Evolutionary conservation across 2,329 filamentous ascomycete genomes (phyloP).

Genomic region (Scedosporium minutisporum): DNA sequence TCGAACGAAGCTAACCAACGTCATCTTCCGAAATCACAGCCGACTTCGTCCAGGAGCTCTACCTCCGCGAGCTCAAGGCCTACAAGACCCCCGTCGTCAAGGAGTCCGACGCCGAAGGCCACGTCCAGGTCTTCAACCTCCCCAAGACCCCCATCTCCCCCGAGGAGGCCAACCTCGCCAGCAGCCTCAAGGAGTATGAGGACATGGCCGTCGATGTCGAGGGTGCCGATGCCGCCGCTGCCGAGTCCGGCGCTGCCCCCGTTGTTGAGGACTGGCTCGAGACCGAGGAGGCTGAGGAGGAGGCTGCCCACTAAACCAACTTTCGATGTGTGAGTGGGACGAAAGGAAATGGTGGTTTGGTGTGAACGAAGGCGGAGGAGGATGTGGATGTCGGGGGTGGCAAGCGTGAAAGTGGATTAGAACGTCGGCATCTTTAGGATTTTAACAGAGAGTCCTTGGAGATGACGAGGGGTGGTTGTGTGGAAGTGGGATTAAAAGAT

Average conservation of each 20-base stretch:
- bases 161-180: slow-evolving; percentile 88
- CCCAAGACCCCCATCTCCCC: slow-evolving; percentile 79
- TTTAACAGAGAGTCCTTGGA: neutral
- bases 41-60: slow-evolving; percentile 96
- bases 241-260: slow-evolving; percentile 43
- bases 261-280: slow-evolving; percentile 69
- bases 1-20: neutral
- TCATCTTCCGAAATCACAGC: slow-evolving; percentile 41
- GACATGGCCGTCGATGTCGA: slow-evolving; percentile 88
- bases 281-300: slow-evolving; percentile 58
- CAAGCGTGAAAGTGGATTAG: neutral
- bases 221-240: slow-evolving; percentile 61
- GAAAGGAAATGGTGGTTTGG: neutral
- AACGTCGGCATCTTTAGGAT: neutral
- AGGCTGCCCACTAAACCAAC: slow-evolving; percentile 34
- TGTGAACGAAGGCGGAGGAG: neutral
- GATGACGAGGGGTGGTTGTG: no score
- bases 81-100: slow-evolving; percentile 86
- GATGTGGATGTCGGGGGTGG: neutral
- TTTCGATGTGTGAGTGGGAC: neutral
- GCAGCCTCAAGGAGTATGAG: slow-evolving; percentile 91
- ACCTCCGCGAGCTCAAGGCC: slow-evolving; percentile 88
- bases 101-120: slow-evolving; percentile 76
- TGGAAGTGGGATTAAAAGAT: slow-evolving; percentile 8
- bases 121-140: slow-evolving; percentile 77